phyloP scores from a whole-genome alignment of 768 basidiomycete species.

The Boletus vermiculosoides region DNA sequence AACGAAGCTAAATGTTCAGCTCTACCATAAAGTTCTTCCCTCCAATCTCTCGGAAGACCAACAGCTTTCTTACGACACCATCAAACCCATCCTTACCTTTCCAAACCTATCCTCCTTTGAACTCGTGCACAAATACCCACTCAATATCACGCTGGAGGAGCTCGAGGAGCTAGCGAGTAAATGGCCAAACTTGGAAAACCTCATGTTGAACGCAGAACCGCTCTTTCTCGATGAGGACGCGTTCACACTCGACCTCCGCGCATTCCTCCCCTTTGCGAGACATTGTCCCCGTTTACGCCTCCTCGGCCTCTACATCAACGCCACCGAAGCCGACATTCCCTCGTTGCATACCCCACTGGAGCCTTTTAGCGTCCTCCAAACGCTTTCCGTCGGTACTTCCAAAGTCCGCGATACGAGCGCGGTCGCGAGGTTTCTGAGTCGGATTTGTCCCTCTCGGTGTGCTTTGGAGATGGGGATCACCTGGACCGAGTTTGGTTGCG shows the following conservation, averaged over 20 bases:
- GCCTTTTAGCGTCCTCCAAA: constrained; percentile 19
- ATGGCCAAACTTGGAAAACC: constrained; percentile 45
- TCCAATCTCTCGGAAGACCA: constrained; percentile 17
- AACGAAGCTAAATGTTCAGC: constrained; percentile 40
- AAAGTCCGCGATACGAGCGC: constrained; percentile 40
- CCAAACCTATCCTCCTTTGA: constrained; percentile 35
- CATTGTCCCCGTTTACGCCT: constrained; percentile 38
- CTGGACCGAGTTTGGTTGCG: constrained; percentile 37
- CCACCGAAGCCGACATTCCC: constrained; percentile 25
- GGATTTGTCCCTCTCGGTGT: constrained; percentile 46
- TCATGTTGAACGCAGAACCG: constrained; percentile 50
- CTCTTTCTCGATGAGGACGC: constrained; percentile 21
- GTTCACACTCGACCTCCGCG: constrained; percentile 36
- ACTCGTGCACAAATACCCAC: constrained; percentile 30
- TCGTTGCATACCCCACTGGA: constrained; percentile 2
- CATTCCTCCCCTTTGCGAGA: constrained; percentile 39
- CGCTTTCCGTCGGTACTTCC: constrained; percentile 52
- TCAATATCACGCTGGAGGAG: constrained; percentile 39
- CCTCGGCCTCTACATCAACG: constrained; percentile 41
- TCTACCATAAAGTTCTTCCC: constrained; percentile 25
- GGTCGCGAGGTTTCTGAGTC: constrained; percentile 53
- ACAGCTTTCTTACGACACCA: constrained; percentile 35
- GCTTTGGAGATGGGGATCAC: constrained; percentile 46
- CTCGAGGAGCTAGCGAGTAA: constrained; percentile 44
- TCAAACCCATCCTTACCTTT: constrained; percentile 38